Evolutionary conservation across 2,329 filamentous ascomycete species (phyloP), one percentile per base, ranked within the genome.

Genomic region (Fusarium goolgardi): DNA sequence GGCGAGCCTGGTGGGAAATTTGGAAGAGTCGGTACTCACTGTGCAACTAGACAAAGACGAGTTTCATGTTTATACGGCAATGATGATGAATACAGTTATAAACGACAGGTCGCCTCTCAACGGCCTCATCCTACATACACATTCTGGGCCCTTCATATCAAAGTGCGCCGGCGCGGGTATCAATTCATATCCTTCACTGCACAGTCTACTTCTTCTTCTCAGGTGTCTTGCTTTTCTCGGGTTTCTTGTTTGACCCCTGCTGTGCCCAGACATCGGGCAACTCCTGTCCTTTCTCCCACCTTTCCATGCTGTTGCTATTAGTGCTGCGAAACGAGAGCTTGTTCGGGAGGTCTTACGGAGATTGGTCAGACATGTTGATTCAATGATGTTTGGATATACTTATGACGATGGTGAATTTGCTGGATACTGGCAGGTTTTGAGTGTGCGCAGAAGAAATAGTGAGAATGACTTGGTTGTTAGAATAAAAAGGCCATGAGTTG

Each of bases 81-180:
- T 41, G 55, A 67, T 55, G 18, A 59, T 70, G 51, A 47, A 49
- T 59, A 67, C 47, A 54, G 16, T 59, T 25, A 45, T 51, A 27
- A 63, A 69, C 49, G 43, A 55, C 10, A 41, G 16, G n/a, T 18
- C 27, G 46, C 44, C 32, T 46, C 37, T 34, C 47, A 27, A 45
- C 45, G 31, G 41, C 27, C 20, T 51, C 41, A 29, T 21, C 66
- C 41, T 47, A 55, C 18, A 53, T 49, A 44, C 34, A 51, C 57
- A 55, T 55, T 70, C 57, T 67, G 66, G 31, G 59, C 37, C 41
- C 35, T 63, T 47, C 31, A 13, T 37, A 13, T 34, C 16, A 34
- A 54, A 27, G 29, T 63, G 66, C 66, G 66, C 66, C 62, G 51
- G 66, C 66, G 66, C 57, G 62, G 66, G 66, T 69, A 69, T 69